Base-by-base conservation (phyloP, 371 early-diverging fungal genomes). In the Mucor lusitanicus region DNA sequence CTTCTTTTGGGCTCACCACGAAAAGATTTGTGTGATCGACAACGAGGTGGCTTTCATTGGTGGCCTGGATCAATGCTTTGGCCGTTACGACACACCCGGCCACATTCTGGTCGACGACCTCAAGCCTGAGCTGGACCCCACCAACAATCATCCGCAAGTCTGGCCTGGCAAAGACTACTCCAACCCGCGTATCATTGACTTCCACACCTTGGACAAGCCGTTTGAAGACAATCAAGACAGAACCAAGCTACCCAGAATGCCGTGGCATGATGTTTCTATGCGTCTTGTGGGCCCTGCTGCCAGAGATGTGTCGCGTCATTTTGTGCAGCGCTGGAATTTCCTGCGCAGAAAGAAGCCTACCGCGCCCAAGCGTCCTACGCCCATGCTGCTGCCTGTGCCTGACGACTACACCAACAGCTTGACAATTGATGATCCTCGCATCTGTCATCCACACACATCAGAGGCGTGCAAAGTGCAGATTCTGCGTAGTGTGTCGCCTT, bases 231-330 rank as follows among this genome's bases (percentile, higher is more conserved):
- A 73, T 39, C 63, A 70, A 64, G 79, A 79, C 55, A 68, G 79
- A 32, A 61, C 59, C 12, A 67, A 40, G 7, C 40, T 76, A 19
- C 88, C 94, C 9, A 87, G 96, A 53, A 92, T 97, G 95, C 95
- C 96, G n/a, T 97, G 97, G 97, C 96, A 96, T 77, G 97, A 97
- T 63, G 84, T 96, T 2, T 89, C 90, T 3, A 81, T 91, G 76
- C 85, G 83, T 19, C 67, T 91, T 65, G 77, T 63, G 7, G 69
- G 75, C 68, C 57, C 70, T 60, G 80, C 92, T 3, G 93, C 92
- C 6, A 81, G 88, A 12, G 96, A 96, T 72, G 77, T 95, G 13
- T 88, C 91, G 3, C 85, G 92, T 23, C 96, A 95, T 76, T 97
- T 96, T 75, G 88, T 95, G 21, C 87, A 95, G 72, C 84, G 96